Evolutionary conservation across 2,329 filamentous ascomycete genomes (phyloP), one percentile per base, ranked within the genome.

Genomic region (Clarireedia paspali): DNA sequence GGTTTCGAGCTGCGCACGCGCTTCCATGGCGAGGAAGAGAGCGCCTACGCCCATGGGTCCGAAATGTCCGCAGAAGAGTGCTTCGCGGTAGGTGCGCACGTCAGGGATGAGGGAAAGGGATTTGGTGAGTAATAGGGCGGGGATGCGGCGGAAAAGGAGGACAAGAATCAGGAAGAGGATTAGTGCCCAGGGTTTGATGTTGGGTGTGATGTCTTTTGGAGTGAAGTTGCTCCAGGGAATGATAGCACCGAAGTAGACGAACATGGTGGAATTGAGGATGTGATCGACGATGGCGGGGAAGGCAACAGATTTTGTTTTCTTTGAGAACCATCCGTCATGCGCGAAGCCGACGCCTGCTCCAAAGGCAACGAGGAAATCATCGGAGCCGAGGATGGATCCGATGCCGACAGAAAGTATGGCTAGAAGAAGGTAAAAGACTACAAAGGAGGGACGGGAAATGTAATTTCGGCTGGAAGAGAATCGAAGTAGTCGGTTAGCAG

Each of bases 21-120:
- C 75, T 69, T 82, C 79, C 47, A 82, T 79, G 1, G 78, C 77
- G 1, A 82, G 72, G 67, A 82, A 82, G 6, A 82, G 66, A 0
- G 76, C 79, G 2, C 78, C 79, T 1, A 82, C 72, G 17, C 79
- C 79, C 74, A 82, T 81, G 7, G 78, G 78, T 0, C 78, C 78
- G 56, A 82, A 82, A 62, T 82, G 79, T 0, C 79, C 78, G 45
- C 72, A 73, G 65, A 82, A 82, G 0, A 81, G 64, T 0, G 78
- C 78, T 65, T 82, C 79, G 5, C 72, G 71, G 23, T 73, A 74
- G 0, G 77, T 79, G 6, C 70, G 66, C 47, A 81, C 71, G 51
- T 77, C 73, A 0, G 76, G 77, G 10, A 79, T 70, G 10, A 34
- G 30, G 30, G 10, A 34, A 57, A 75, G 70, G 12, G 70, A 71